Evolutionary conservation across 345 rosid species (phyloP), one percentile per base, ranked within the genome.

Genomic region (Euphorbia peplus): DNA sequence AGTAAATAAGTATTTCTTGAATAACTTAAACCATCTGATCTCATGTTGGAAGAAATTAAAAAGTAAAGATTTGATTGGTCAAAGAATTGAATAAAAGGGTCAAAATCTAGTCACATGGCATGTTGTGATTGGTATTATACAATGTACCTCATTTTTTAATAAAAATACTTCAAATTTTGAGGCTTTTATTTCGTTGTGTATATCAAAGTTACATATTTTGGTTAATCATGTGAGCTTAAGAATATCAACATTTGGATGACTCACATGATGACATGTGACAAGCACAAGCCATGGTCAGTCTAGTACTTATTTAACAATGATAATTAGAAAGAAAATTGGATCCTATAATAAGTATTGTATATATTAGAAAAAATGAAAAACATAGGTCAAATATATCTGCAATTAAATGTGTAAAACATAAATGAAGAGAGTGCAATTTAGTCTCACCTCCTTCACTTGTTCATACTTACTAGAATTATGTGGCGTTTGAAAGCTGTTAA

Each of bases 261-360:
- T 80, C 83, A 84, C 85, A 76, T 82, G 84, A 66, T 66, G 37
- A 71, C 87, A 81, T 84, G 87, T 79, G 83, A 75, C 42, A 3
- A 76, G 74, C 81, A 76, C 79, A 78, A 73, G 74, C 64, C 68
- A 67, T 67, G 68, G 72, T 62, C 79, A 78, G 70, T 32, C 37
- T 32, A 2, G 6, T 6, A 2, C 37, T 32, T 32, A 32, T 32
- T 32, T 32, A 32, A 32, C 6, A 2, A 6, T 32, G 37, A 32
- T 32, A 32, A 32, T 32, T 18, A 35, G 35, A 0, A 4, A 22
- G 3, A 10, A 10, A 19, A 28, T 25, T 46, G 46, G 70, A 66
- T 54, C 57, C 60, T 65, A 57, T n/a, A n/a, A n/a, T n/a, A n/a
- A n/a, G n/a, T n/a, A n/a, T n/a, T n/a, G n/a, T n/a, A n/a, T n/a